Evolutionary conservation across 345 rosid species (phyloP), one percentile per base, ranked within the genome.

Genomic region (Geranium brycei): DNA sequence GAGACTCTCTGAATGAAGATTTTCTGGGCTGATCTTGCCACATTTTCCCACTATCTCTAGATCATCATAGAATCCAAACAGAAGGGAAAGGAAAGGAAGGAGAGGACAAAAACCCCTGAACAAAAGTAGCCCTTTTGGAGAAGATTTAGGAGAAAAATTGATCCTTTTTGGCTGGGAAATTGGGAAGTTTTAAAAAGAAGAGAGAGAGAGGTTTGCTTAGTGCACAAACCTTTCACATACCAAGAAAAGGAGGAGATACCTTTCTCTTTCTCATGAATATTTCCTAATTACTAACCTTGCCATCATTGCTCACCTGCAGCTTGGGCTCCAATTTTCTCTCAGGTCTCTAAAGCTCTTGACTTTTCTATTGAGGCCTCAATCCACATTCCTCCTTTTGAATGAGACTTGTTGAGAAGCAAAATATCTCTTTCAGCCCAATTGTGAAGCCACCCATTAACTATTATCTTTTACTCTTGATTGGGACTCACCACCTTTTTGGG

Each of bases 1-100:
- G 79, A 69, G 88, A 84, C 76, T 84, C 88, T 68, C 77, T 79
- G 65, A 68, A 83, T 61, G 80, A 71, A 31, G 86, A 76, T 57
- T 66, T 77, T 66, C 58, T 64, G 57, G 71, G 77, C 68, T 71
- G 84, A 68, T 78, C 75, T 60, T 76, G 83, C 81, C 78, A 72
- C 89, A 84, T 84, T 51, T 4, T 35, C 59, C 58, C 51, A 51
- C 59, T 58, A 47, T 55, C 66, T 68, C 66, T 68, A 51, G 51
- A 59, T 6, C 2, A 17, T 4, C 56, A 62, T 47, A 58, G 15
- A 19, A 38, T 17, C 53, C 18, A 66, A 63, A 60, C 18, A 31
- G 15, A 61, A 66, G 3, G 28, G 40, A 18, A 16, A 31, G 59
- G 56, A 23, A 7, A 65, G 19, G 7, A 16, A 5, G 2, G 47